Evolutionary conservation across 1,284 basidiomycete species (phyloP), one percentile per base, ranked within the genome.

Genomic region (Violaceomyces palustris): DNA sequence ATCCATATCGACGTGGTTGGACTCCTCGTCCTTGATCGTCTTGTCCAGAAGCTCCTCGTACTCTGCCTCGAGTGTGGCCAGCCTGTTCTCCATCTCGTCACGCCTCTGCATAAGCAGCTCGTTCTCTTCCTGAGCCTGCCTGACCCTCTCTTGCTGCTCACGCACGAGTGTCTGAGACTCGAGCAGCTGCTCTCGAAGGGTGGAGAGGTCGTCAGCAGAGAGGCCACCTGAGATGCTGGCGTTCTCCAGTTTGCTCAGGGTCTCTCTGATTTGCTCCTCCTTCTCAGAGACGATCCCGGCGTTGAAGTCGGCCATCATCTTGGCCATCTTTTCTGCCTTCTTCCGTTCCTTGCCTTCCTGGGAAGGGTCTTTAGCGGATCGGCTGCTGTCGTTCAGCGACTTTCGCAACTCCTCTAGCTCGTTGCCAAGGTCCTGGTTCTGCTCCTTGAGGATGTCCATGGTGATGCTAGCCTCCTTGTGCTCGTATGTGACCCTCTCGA

Each of bases 241-340:
- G 79, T 60, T 69, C 56, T 93, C 87, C 59, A 97, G 79, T 73
- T 91, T 91, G 21, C 82, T 78, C 46, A 94, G 79, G 37, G 88
- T 81, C 39, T 84, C 81, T 45, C 90, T 84, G 64, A 94, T 81
- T 64, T 89, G 86, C 67, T 92, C 88, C 73, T 93, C 90, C 77
- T 90, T 88, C 78, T 93, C 90, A 29, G 88, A 90, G 74, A 92
- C 63, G 86, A 82, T 77, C 92, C 92, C 67, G 25, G 66, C 57
- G 42, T 65, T 67, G 68, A 98, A 94, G 75, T 94, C 93, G 52
- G 92, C 89, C 92, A 99, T 96, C 90, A 99, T 94, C 61, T 93
- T 80, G n/a, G 88, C 91, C 86, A 99, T 90, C 81, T 94, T 94
- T 78, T 97, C 93, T 68, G 94, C 91, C 77, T 97, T 98, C 75